Base-by-base conservation (phyloP, 2,329 filamentous ascomycete species). In the Apiospora kogelbergensis region DNA sequence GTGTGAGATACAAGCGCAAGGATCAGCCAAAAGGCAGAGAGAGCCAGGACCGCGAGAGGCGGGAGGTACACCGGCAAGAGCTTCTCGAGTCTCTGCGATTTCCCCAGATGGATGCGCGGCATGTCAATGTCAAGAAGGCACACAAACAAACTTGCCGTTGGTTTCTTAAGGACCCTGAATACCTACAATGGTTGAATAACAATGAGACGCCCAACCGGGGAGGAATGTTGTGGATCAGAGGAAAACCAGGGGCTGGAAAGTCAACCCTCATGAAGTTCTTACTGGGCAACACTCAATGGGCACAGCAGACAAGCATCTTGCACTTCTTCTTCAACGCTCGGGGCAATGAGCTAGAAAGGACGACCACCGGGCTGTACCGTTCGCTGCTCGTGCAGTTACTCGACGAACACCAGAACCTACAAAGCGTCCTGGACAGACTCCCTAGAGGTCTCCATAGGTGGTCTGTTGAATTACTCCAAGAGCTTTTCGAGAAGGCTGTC, bases 291-390 rank as follows among this genome's bases (percentile, higher is more conserved):
- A 53, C 63, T 72, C 45, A 57, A 71, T n/a, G 40, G 40, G 13
- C 40, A 42, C 40, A 42, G 11, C 40, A 11, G 10, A 42, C 11
- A 42, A 42, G 10, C 11, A 42, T 13, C 13, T 42, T 42, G 40
- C 40, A 42, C 0, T 86, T 85, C 74, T 87, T 86, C 74, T 86
- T 86, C 77, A 83, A 86, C 67, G 83, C 83, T 0, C 74, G 82
- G 67, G 84, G 83, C 0, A 75, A 77, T 10, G 42, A 75, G 3
- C 72, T 85, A 10, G 84, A 88, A 60, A 85, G 78, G 67, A 81
- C 84, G 0, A 77, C 79, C 0, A 22, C 76, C 0, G 86, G 87
- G 0, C 81, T 89, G 75, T 88, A 86, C 70, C 80, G 85, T 2
- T 85, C 84, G 0, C 67, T 89, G 0, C 68, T 89, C 0, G 70